Conservation (phyloP, 2,329 filamentous ascomycete genomes). For the Annulohypoxylon truncatum region DNA sequence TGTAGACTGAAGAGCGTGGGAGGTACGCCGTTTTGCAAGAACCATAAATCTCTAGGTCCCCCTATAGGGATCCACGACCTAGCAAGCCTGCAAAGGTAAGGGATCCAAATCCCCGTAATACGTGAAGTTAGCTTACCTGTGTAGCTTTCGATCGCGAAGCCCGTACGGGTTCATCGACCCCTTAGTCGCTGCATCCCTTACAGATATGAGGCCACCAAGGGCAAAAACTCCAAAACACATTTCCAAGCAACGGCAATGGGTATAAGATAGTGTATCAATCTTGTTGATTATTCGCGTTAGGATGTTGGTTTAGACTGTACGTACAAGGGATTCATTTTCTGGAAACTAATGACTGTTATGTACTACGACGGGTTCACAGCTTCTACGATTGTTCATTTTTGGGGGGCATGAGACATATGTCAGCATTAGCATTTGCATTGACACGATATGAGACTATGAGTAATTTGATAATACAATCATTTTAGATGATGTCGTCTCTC, state of each 20-base stretch:
- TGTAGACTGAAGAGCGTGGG: constrained; percentile 35
- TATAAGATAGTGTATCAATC: constrained; percentile 11
- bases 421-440: background rate
- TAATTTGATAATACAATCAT: background rate
- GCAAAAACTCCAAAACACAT: constrained; percentile 25
- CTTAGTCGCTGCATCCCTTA: constrained; percentile 26
- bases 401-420: background rate
- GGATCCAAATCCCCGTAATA: background rate
- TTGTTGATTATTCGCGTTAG: background rate
- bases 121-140: constrained; percentile 6
- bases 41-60: constrained; percentile 29
- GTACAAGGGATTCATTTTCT: background rate
- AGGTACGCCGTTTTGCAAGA: constrained; percentile 34
- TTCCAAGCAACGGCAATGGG: constrained; percentile 26
- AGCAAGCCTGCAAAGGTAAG: constrained; percentile 37
- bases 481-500: background rate
- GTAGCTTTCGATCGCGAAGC: constrained; percentile 32
- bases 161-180: constrained; percentile 32
- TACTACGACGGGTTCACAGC: background rate
- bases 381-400: constrained; percentile 1
- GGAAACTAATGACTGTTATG: constrained; percentile 7
- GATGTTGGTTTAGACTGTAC: constrained; percentile 16
- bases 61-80: constrained; percentile 29
- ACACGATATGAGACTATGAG: background rate
- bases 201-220: constrained; percentile 14